Evolutionary conservation across 2,329 filamentous ascomycete species (phyloP), one percentile per base, ranked within the genome.

Genomic region (Curvularia eragrostidis): DNA sequence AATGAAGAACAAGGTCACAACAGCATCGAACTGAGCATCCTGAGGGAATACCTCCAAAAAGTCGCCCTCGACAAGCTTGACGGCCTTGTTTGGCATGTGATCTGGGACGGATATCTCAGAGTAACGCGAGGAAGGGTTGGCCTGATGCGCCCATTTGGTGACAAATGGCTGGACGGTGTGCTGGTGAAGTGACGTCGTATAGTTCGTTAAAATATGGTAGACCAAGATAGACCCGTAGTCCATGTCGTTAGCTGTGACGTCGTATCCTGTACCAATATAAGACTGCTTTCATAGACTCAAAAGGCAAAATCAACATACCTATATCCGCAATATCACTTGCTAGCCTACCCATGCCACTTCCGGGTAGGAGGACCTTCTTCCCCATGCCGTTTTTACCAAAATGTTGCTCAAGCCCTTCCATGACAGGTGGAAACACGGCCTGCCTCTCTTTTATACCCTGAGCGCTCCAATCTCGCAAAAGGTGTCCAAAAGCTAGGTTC

Each of bases 261-360:
- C 30, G 10, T 34, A 34, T 3, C 30, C 30, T 34, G 30, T 9
- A 15, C 30, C 10, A 5, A 34, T 13, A 13, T 34, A 34, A 34
- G 30, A 3, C 9, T 34, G 30, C 12, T 34, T 34, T 3, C 12
- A 34, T 34, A 34, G 30, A 34, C 30, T 13, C 13, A 15, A 34
- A 9, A 34, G 4, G 21, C 32, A 48, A 38, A 38, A 54, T 36
- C 24, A 26, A 58, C 49, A n/a, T 24, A 58, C 55, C 44, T 34
- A 53, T 44, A 49, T 53, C 55, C 44, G 54, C 50, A 30, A 53
- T 58, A 49, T 58, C 54, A 43, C 54, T 58, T 52, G 54, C 54
- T 32, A 58, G 48, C 43, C 54, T 48, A 49, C 54, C 48, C 54
- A 58, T 58, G 43, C 44, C 54, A 44, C 54, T 58, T 48, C 48